A percentile compares a stretch with the other conserved stretches of the same genome.
These are phyloP conservation scores for Neurospora hispaniola DNA, from an alignment of 495 filamentous ascomycete genomes.

Conservation along the genomic window DNA sequence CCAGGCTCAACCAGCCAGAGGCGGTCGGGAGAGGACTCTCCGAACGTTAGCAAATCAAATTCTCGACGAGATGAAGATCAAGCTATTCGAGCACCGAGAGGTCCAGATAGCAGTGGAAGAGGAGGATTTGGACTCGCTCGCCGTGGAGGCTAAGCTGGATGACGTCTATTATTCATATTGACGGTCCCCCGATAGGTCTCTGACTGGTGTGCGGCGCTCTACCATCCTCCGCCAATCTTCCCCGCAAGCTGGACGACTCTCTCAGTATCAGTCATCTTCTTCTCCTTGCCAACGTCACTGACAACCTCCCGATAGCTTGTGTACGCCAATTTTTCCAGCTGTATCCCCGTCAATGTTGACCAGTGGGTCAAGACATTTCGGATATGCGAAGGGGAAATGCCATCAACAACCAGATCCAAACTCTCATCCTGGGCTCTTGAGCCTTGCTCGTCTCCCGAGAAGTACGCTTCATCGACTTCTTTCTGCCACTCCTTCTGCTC, in stretches of 20 bases:
- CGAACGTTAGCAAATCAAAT: conserved; percentile 32
- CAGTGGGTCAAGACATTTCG: conserved; percentile 59
- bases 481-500: conserved; percentile 82
- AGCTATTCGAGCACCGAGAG: conserved; percentile 54
- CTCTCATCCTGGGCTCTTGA: conserved; percentile 13
- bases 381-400: conserved; percentile 44
- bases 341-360: conserved; percentile 57
- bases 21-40: conserved; percentile 42
- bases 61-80: conserved; percentile 38
- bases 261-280: conserved; percentile 56
- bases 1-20: conserved; percentile 39
- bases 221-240: conserved; percentile 94
- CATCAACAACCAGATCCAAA: conserved; percentile 37
- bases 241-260: conserved; percentile 81
- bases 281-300: conserved; percentile 79
- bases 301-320: conserved; percentile 87
- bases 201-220: conserved; percentile 13
- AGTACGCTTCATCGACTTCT: conserved; percentile 89
- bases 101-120: conserved; percentile 65
- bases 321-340: conserved; percentile 60
- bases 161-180: conserved; percentile 14
- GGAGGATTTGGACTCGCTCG: conserved; percentile 54
- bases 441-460: conserved; percentile 58
- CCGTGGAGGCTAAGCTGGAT: conserved; percentile 26
- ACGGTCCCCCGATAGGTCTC: neutral